Evolutionary conservation across 352 stramenopile genomes (phyloP).

Genomic region (Phytophthora megakarya): DNA sequence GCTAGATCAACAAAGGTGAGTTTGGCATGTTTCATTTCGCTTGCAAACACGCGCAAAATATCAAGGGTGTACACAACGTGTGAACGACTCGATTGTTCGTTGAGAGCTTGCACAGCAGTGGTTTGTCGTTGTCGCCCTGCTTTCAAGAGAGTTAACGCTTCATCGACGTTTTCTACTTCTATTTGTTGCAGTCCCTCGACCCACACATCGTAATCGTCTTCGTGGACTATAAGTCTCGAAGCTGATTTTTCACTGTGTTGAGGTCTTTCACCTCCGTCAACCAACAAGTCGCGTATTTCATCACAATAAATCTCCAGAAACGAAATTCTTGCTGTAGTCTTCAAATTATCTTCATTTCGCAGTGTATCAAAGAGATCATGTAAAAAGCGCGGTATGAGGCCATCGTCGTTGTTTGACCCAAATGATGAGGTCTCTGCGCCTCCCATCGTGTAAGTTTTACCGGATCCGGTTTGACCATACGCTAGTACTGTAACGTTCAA

Average conservation of each 20-base stretch:
- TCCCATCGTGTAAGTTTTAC: constrained; percentile 85
- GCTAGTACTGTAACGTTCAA: constrained; percentile 88
- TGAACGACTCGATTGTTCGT: constrained; percentile 85
- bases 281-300: constrained; percentile 95
- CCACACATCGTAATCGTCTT: constrained; percentile 59
- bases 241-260: constrained; percentile 35
- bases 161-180: constrained; percentile 47
- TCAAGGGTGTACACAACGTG: constrained; percentile 86
- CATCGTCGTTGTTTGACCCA: constrained; percentile 45
- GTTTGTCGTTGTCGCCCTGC: constrained; percentile 70
- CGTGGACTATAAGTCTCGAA: constrained; percentile 47
- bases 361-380: constrained; percentile 66
- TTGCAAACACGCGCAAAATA: constrained; percentile 43
- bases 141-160: constrained; percentile 69
- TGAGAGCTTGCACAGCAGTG: constrained; percentile 72
- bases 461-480: constrained; percentile 83
- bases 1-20: constrained; percentile 87
- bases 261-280: constrained; percentile 31
- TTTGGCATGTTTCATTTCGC: constrained; percentile 29
- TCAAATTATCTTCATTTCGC: constrained; percentile 30
- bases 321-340: constrained; percentile 58
- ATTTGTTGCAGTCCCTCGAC: constrained; percentile 74
- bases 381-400: constrained; percentile 79
- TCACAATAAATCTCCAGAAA: constrained; percentile 98
- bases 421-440: constrained; percentile 41